Base-by-base conservation (phyloP, 495 filamentous ascomycete genomes). In the Trichoderma orchidacearum region DNA sequence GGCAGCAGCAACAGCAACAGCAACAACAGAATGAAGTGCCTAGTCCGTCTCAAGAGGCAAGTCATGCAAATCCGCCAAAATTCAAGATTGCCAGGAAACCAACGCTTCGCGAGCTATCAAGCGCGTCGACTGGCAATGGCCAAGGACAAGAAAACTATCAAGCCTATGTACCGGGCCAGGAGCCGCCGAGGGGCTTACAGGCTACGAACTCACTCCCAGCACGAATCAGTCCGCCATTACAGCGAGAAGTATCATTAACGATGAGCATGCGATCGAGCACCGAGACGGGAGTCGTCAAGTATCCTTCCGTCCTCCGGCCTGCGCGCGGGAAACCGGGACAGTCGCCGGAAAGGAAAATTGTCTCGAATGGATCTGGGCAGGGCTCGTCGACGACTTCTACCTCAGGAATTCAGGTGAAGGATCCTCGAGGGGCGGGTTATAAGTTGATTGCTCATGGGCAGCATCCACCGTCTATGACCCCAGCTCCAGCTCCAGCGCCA, bases 1-100 rank as follows among this genome's bases (percentile, higher is more conserved):
- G 51, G 30, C 27, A 25, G 5, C 56, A 51, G 1, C 30, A 45
- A 31, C 60, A 59, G 17, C 54, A 51, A 23, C 34, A 54, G 27
- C 56, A 59, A 25, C 8, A 41, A 25, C 12, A 45, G 38, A 48
- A 48, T 21, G 38, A 48, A n/a, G 38, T 8, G 5, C 12, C 23
- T 9, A 48, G 38, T 21, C 38, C 38, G 13, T 12, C 41, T 11
- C 41, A 53, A 25, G 51, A 32, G 3, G 17, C 30, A 18, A 31
- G n/a, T 25, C n/a, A 13, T 23, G 51, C 13, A 12, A 7, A 17
- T 9, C 15, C 28, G 11, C 0, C 3, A 4, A 7, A 7, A 25
- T 53, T 53, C 28, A 53, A 31, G 51, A 53, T 53, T 53, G 51
- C 51, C 28, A 53, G 51, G 51, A 53, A 53, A 18, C 51, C 51